phyloP scores from a whole-genome alignment of 129 eudicot species.

The carrot (Daucus carota) region DNA sequence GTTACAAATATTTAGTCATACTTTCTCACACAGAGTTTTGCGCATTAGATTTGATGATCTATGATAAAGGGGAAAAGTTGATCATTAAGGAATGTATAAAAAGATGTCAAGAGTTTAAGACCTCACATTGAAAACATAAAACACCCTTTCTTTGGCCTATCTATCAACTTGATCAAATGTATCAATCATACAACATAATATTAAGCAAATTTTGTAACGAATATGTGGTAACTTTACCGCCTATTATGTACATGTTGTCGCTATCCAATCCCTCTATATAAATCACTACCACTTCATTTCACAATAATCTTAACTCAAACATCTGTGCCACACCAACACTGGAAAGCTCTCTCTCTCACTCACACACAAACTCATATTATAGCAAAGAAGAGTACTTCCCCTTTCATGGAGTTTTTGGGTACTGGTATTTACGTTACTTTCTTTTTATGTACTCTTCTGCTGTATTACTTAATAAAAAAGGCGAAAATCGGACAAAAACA shows the following conservation, averaged over 20 bases:
- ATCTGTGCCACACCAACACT: not conserved
- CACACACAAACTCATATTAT: not conserved
- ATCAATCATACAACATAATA: not conserved
- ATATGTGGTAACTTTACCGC: conserved; percentile 1
- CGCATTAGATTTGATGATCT: too few relatives aligned
- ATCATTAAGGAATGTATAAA: not conserved
- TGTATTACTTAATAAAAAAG: conserved; percentile 30
- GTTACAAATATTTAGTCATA: too few relatives aligned
- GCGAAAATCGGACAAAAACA: conserved; percentile 25
- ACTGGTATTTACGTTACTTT: conserved; percentile 31
- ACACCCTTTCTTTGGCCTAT: not conserved
- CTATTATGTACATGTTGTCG: not conserved
- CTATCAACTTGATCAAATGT: not conserved
- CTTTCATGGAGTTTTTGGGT: conserved; percentile 27
- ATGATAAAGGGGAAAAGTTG: not conserved
- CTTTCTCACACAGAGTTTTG: too few relatives aligned
- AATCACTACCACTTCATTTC: conserved; percentile 23
- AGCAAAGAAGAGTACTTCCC: not conserved
- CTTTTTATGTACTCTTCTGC: conserved; percentile 38
- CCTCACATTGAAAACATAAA: not conserved
- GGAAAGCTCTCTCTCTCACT: not conserved
- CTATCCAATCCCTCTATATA: conserved; percentile 34
- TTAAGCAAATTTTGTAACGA: conserved; percentile 1
- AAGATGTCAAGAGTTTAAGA: not conserved
- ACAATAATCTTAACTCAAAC: conserved; percentile 9